These are phyloP conservation scores for Thalassiosira profunda DNA, from an alignment of 108 stramenopile species.

Conservation along the genomic window DNA sequence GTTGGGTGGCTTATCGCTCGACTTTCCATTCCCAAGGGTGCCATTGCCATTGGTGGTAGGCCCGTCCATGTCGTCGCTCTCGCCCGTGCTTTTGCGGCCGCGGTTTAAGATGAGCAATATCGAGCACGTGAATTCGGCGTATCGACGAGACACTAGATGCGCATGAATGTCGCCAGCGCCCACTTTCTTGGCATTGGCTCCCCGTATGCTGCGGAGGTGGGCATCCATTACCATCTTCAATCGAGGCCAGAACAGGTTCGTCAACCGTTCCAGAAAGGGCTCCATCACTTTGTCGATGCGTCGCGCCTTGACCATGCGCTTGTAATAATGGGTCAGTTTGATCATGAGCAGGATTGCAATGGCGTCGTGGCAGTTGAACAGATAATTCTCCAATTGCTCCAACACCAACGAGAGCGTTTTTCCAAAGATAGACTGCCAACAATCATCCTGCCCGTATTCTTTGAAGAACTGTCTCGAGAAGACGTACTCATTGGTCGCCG, in stretches of 20 bases:
- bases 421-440: constrained; percentile 89
- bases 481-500: constrained; percentile 97
- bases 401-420: constrained; percentile 87
- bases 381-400: constrained; percentile 97
- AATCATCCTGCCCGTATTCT: constrained; percentile 67
- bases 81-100: constrained; percentile 48
- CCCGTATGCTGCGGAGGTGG: constrained; percentile 88
- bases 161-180: constrained; percentile 95
- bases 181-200: constrained; percentile 81
- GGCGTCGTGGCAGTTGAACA: constrained; percentile 96
- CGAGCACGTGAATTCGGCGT: constrained; percentile 97
- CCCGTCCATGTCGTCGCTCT: not conserved
- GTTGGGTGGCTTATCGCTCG: constrained; percentile 20
- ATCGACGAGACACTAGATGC: constrained; percentile 95
- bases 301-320: constrained; percentile 89
- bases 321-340: constrained; percentile 92
- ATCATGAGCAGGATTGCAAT: constrained; percentile 98
- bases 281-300: constrained; percentile 89
- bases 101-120: constrained; percentile 90
- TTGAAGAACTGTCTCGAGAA: constrained; percentile 97
- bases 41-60: constrained; percentile 11
- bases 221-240: constrained; percentile 96
- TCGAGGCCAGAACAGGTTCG: constrained; percentile 96
- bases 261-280: constrained; percentile 92
- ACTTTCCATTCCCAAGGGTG: not conserved